Percentiles rank a stretch among this genome's conserved stretches.
Conservation (phyloP, 768 basidiomycete genomes). For the Tylopilus subfusipes region DNA sequence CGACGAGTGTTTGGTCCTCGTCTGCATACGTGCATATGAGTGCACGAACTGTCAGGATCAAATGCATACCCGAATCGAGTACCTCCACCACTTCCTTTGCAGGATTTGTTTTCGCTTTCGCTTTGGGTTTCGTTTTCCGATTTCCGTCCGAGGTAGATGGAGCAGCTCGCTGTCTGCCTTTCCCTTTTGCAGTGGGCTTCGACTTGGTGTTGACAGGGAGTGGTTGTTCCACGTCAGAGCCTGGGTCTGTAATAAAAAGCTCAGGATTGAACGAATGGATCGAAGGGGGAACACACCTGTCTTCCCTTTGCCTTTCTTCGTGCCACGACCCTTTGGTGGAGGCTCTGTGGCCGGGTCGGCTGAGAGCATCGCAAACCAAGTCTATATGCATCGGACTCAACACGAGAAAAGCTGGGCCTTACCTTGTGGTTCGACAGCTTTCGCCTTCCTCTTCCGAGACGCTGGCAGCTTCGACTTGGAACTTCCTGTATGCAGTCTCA, state of each 20-base stretch:
- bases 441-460: slow-evolving; percentile 11
- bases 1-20: slow-evolving; percentile 28
- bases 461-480: slow-evolving; percentile 8
- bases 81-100: slow-evolving; percentile 5
- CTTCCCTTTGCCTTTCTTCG: slow-evolving; percentile 13
- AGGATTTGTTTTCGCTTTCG: slow-evolving; percentile 6
- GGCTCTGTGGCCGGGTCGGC: slow-evolving; percentile 1
- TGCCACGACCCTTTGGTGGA: slow-evolving; percentile 16
- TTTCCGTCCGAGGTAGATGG: not conserved
- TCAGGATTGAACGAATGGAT: not conserved
- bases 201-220: not conserved
- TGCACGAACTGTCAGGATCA: not conserved
- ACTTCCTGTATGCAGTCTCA: slow-evolving; percentile 8
- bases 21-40: slow-evolving; percentile 14
- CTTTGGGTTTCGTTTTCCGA: slow-evolving; percentile 5
- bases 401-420: not conserved
- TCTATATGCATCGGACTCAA: not conserved
- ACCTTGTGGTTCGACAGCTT: slow-evolving; percentile 4
- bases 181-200: slow-evolving; percentile 8
- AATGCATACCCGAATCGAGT: slow-evolving; percentile 14
- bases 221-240: slow-evolving; percentile 2
- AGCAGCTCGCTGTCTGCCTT: slow-evolving; percentile 1
- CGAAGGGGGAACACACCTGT: not conserved
- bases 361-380: not conserved
- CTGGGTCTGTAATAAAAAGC: not conserved